Percentiles rank a stretch among this genome's conserved stretches.
Conservation (phyloP, 1,139 yeast species). For the Suhomyces atakaporum region DNA sequence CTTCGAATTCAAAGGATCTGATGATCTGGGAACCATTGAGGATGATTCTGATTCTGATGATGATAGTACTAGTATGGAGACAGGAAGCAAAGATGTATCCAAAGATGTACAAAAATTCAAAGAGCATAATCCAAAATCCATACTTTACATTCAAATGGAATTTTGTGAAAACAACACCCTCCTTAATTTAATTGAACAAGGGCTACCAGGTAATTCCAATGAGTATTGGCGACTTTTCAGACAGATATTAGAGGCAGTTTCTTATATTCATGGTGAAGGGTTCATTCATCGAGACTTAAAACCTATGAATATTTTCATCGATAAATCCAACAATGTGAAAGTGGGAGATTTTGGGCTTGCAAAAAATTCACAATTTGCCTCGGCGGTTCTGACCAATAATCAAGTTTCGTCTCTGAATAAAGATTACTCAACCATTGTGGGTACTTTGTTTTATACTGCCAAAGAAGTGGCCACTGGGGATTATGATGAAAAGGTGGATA, state of each 20-base stretch:
- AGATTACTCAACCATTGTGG: slow-evolving; percentile 88
- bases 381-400: slow-evolving; percentile 41
- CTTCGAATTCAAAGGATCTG: slow-evolving; percentile 31
- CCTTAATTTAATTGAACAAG: slow-evolving; percentile 78
- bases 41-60: slow-evolving; percentile 8
- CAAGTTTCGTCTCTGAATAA: slow-evolving; percentile 47
- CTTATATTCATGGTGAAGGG: slow-evolving; percentile 90
- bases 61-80: slow-evolving; percentile 14
- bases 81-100: slow-evolving; percentile 11
- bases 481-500: slow-evolving; percentile 90
- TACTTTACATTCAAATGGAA: slow-evolving; percentile 91
- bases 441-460: slow-evolving; percentile 92
- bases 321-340: slow-evolving; percentile 81
- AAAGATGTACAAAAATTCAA: slow-evolving; percentile 2
- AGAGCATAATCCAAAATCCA: slow-evolving; percentile 43
- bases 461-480: slow-evolving; percentile 78
- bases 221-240: slow-evolving; percentile 90
- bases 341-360: slow-evolving; percentile 98
- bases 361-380: slow-evolving; percentile 61
- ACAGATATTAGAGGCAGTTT: slow-evolving; percentile 86
- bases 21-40: slow-evolving; percentile 10
- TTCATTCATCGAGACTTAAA: slow-evolving; percentile 94
- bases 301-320: slow-evolving; percentile 95
- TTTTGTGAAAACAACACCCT: slow-evolving; percentile 94
- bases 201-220: slow-evolving; percentile 67